A percentile compares a stretch with the other conserved stretches of the same genome.
Conservation (phyloP, 1,139 yeast genomes). For the Cylindricascospora bacillispora region DNA sequence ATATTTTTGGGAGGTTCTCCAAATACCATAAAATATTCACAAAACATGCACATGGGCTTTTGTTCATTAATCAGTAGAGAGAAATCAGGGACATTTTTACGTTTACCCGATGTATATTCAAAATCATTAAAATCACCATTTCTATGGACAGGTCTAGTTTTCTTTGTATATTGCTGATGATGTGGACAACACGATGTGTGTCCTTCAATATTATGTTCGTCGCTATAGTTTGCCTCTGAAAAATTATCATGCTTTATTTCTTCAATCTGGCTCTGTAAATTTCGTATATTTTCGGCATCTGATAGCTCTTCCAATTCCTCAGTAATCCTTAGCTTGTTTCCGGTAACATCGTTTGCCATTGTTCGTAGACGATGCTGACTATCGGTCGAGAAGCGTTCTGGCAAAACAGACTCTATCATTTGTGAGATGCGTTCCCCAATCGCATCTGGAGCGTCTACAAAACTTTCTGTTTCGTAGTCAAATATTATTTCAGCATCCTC, state of each 20-base stretch:
- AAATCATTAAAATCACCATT: constrained; percentile 13
- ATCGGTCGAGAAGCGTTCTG: constrained; percentile 18
- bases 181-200: constrained; percentile 9
- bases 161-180: constrained; percentile 5
- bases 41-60: constrained; percentile 37
- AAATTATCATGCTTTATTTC: constrained; percentile 2
- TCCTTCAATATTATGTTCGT: constrained; percentile 2
- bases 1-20: constrained; percentile 39
- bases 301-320: constrained; percentile 4
- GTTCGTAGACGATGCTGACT: constrained; percentile 17
- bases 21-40: constrained; percentile 48
- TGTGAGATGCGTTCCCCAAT: constrained; percentile 21
- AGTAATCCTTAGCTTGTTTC: constrained; percentile 14
- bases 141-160: constrained; percentile 3
- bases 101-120: constrained; percentile 8
- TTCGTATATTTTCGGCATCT: background rate
- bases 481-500: constrained; percentile 22
- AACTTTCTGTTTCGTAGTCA: constrained; percentile 20
- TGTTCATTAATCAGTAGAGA: constrained; percentile 13
- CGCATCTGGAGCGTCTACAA: constrained; percentile 19
- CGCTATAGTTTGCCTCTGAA: constrained; percentile 1
- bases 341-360: constrained; percentile 10
- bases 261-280: background rate
- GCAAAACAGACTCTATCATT: constrained; percentile 22
- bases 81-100: constrained; percentile 17